Conservation (phyloP, 2,329 filamentous ascomycete species). For the Colletotrichum sp. region DNA sequence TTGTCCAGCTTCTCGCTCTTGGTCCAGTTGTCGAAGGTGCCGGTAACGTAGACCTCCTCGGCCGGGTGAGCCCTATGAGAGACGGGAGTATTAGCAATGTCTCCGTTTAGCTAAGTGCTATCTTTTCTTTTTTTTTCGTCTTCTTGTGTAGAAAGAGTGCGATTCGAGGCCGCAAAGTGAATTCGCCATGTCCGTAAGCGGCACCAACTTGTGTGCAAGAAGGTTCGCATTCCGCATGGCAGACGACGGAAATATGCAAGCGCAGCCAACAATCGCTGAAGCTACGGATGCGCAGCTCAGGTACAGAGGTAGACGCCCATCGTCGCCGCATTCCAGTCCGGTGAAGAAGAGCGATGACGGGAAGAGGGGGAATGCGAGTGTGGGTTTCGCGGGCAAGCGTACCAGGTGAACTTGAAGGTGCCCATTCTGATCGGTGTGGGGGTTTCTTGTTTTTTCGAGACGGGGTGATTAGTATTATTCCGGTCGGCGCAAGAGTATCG, state of each 20-base stretch:
- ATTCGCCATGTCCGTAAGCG: neutral
- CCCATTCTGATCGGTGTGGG: constrained; percentile 8
- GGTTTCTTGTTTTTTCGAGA: neutral
- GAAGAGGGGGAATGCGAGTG: neutral
- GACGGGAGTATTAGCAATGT: constrained; percentile 12
- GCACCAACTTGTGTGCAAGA: neutral
- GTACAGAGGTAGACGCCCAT: neutral
- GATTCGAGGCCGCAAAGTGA: neutral
- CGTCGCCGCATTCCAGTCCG: neutral
- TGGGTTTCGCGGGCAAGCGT: neutral
- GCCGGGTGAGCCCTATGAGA: constrained; percentile 79
- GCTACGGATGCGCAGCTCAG: neutral
- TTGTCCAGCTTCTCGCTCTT: constrained; percentile 86
- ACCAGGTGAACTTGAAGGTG: constrained; percentile 24
- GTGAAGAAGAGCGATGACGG: neutral
- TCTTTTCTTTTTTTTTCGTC: neutral
- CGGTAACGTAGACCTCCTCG: constrained; percentile 90
- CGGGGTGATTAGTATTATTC: neutral
- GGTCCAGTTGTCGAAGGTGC: constrained; percentile 93
- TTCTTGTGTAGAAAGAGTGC: neutral
- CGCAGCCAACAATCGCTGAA: neutral
- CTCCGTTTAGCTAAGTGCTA: neutral
- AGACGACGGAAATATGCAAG: constrained; percentile 3
- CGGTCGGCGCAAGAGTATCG: neutral
- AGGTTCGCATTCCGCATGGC: constrained; percentile 2